These are phyloP conservation scores for Dorcoceras hygrometricum DNA, from an alignment of 257 asterid genomes.

Conservation along the genomic window DNA sequence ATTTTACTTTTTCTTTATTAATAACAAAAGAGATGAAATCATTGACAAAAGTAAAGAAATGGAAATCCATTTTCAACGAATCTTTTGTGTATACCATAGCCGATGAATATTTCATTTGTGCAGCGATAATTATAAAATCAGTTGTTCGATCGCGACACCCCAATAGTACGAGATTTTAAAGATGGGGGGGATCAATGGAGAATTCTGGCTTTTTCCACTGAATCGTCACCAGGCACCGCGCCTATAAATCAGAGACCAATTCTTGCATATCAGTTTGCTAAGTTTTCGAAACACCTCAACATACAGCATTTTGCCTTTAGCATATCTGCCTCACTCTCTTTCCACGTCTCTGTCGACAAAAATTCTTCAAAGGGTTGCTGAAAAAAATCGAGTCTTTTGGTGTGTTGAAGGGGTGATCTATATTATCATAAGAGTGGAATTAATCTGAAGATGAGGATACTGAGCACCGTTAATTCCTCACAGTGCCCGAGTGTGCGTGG, in stretches of 20 bases:
- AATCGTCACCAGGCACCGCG: neutral
- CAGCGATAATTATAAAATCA: no score
- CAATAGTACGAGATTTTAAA: neutral
- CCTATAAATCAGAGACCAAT: neutral
- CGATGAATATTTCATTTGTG: no score
- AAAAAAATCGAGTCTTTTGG: neutral
- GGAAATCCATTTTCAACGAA: no score
- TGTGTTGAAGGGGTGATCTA: slow-evolving; percentile 1
- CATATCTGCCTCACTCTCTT: neutral
- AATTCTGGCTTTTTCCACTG: neutral
- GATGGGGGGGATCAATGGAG: neutral
- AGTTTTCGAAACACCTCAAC: neutral
- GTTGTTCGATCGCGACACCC: neutral
- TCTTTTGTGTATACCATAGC: no score
- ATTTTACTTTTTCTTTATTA: no score
- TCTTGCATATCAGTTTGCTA: neutral
- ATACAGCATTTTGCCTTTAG: neutral
- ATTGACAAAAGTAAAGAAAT: no score
- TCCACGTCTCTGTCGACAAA: neutral
- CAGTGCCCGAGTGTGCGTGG: neutral
- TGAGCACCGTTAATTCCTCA: neutral
- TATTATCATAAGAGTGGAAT: neutral
- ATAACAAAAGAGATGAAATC: no score
- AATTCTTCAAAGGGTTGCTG: neutral
- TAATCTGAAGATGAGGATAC: neutral